Percentiles rank a stretch among this genome's conserved stretches.
These are phyloP conservation scores for Cryphonectria parasitica DNA, from an alignment of 2,329 filamentous ascomycete genomes.

Conservation along the genomic window DNA sequence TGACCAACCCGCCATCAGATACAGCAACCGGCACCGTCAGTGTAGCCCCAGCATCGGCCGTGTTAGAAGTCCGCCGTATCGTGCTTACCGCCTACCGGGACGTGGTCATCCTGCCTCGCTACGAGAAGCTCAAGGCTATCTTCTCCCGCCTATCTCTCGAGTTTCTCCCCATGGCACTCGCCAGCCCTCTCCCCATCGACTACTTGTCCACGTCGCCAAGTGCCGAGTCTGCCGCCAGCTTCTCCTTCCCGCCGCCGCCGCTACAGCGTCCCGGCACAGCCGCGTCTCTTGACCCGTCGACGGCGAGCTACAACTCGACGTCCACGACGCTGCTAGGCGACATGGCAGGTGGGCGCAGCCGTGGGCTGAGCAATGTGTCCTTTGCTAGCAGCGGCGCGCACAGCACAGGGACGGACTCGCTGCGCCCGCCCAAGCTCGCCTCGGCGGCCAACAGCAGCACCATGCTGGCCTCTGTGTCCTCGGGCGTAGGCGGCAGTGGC, in stretches of 20 bases:
- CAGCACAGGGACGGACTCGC: constrained; percentile 47
- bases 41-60: constrained; percentile 53
- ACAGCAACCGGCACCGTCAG: constrained; percentile 38
- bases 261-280: constrained; percentile 69
- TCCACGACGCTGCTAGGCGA: constrained; percentile 79
- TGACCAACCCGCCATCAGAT: constrained; percentile 39
- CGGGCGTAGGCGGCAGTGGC: constrained; percentile 33
- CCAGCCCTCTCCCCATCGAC: constrained; percentile 53
- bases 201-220: constrained; percentile 55
- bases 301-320: constrained; percentile 80
- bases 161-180: constrained; percentile 62
- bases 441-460: constrained; percentile 26
- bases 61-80: constrained; percentile 85
- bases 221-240: constrained; percentile 46
- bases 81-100: constrained; percentile 89
- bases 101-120: constrained; percentile 82
- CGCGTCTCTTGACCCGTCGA: constrained; percentile 71
- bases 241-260: constrained; percentile 32
- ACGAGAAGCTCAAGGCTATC: constrained; percentile 84
- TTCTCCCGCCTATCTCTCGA: constrained; percentile 90
- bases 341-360: constrained; percentile 64
- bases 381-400: constrained; percentile 55
- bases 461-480: constrained; percentile 10
- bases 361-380: constrained; percentile 85
- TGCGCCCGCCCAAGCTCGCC: constrained; percentile 33